phyloP scores from a whole-genome alignment of 768 basidiomycete species.

The Basidioascus undulatus region DNA sequence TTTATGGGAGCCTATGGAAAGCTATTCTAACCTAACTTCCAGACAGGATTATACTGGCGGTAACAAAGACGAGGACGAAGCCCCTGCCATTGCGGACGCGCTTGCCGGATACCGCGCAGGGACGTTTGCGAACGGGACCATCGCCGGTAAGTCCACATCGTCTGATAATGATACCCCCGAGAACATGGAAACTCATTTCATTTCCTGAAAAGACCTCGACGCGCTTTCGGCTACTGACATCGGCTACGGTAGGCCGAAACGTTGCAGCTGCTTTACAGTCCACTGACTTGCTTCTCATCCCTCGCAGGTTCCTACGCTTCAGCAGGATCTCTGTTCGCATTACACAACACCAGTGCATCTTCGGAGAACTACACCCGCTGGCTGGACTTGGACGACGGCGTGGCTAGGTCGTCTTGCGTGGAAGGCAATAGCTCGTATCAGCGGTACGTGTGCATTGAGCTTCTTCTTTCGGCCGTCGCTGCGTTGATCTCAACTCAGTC shows the following conservation, averaged over 20 bases:
- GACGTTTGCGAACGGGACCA: neutral
- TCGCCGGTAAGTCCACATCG: too few species aligned
- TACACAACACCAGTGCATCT: constrained; percentile 22
- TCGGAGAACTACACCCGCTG: constrained; percentile 31
- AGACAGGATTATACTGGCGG: neutral
- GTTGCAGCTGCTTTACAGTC: too few species aligned
- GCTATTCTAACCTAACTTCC: neutral
- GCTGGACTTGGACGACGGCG: constrained; percentile 41
- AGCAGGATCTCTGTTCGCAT: constrained; percentile 22
- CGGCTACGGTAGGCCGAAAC: too few species aligned
- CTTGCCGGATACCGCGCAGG: constrained; percentile 33
- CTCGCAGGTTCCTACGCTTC: too few species aligned
- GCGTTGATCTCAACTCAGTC: neutral
- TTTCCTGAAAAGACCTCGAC: too few species aligned
- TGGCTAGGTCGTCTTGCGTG: constrained; percentile 36
- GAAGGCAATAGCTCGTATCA: constrained; percentile 26
- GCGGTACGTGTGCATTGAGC: constrained; percentile 22
- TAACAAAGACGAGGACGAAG: constrained; percentile 1
- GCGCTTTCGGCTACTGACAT: too few species aligned
- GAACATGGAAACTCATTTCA: too few species aligned
- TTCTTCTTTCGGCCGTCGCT: neutral
- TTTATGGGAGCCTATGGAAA: constrained; percentile 1
- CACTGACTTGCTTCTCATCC: too few species aligned
- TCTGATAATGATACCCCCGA: too few species aligned
- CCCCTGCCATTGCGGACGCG: constrained; percentile 36